A percentile compares a stretch with the other conserved stretches of the same genome.
Conservation (phyloP, 2,329 filamentous ascomycete species). For the Alternaria conjuncta region DNA sequence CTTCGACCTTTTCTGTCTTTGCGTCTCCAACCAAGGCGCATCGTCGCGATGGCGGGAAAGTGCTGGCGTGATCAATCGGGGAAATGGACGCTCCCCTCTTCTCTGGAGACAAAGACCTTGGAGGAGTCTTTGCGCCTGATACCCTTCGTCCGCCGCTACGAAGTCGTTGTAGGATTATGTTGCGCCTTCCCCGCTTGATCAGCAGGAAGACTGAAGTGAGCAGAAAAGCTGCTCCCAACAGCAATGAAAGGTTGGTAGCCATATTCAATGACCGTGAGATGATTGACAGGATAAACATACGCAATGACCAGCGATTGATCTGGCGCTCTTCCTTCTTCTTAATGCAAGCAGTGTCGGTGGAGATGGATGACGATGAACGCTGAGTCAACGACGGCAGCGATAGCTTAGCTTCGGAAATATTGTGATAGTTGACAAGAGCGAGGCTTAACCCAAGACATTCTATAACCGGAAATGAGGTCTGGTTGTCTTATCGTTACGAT, state of each 20-base stretch:
- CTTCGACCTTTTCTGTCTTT: conserved; percentile 28
- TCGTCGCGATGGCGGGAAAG: conserved; percentile 62
- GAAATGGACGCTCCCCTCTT: conserved; percentile 47
- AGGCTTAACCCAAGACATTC: background rate
- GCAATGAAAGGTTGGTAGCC: conserved; percentile 31
- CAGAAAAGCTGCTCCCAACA: conserved; percentile 43
- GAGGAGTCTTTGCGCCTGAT: conserved; percentile 60
- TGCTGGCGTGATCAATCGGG: conserved; percentile 50
- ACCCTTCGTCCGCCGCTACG: conserved; percentile 49
- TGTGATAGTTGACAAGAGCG: background rate
- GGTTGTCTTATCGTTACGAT: conserved; percentile 16
- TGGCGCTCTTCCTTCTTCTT: background rate
- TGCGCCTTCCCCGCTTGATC: conserved; percentile 46
- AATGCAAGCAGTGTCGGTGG: background rate
- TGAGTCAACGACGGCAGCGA: background rate
- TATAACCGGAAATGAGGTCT: background rate
- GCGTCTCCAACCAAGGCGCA: conserved; percentile 50
- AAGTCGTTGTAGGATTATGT: conserved; percentile 50
- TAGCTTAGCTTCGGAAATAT: background rate
- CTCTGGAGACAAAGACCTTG: conserved; percentile 60
- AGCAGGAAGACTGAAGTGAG: conserved; percentile 36
- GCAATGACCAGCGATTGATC: background rate
- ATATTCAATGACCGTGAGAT: background rate
- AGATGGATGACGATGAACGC: background rate
- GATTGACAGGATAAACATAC: background rate